Base-by-base conservation (phyloP, 805 yeast species). In the Lachancea cidri region DNA sequence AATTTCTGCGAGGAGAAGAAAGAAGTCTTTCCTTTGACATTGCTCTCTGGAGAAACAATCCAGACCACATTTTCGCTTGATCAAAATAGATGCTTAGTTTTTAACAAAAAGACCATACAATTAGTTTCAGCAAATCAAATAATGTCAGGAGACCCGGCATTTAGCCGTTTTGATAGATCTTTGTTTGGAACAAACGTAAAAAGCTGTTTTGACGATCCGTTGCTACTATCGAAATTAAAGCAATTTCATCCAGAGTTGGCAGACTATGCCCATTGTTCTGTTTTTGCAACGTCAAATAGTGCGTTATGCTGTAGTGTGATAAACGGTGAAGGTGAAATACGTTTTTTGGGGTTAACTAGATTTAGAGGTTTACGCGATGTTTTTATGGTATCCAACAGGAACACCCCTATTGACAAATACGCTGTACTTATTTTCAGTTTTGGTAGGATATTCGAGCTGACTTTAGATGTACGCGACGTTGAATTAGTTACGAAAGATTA, bases 91-190 rank as follows among this genome's bases (percentile, higher is more conserved):
- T 39, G 45, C 11, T 25, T 59, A 7, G 40, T 47, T 1, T 52
- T 48, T 29, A 42, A 52, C 4, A 39, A 35, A 6, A 42, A 36
- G 4, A 35, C 38, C 4, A 31, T 55, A 8, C 39, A 46, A 2
- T 20, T 57, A 2, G 44, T 58, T 2, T 52, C 58, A 6, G 58
- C 60, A 2, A 54, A 52, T 32, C 63, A 60, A 42, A 47, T 60
- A 2, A 49, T 57, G 49, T 58, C 63, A 1, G 65, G 63, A 1
- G 62, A 60, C 33, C 46, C 54, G 1, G 33, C 40, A 13, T 55
- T 51, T 30, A 18, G 24, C 4, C 36, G 30, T 2, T 41, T 45
- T 7, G 42, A 48, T 5, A 29, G 44, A 36, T 22, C 36, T 5
- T 19, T 31, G 24, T 41, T 41, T 15, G 44, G 44, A 6, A 16